Evolutionary conservation across 2,329 filamentous ascomycete genomes (phyloP), one percentile per base, ranked within the genome.

Genomic region (Amphichorda felina): DNA sequence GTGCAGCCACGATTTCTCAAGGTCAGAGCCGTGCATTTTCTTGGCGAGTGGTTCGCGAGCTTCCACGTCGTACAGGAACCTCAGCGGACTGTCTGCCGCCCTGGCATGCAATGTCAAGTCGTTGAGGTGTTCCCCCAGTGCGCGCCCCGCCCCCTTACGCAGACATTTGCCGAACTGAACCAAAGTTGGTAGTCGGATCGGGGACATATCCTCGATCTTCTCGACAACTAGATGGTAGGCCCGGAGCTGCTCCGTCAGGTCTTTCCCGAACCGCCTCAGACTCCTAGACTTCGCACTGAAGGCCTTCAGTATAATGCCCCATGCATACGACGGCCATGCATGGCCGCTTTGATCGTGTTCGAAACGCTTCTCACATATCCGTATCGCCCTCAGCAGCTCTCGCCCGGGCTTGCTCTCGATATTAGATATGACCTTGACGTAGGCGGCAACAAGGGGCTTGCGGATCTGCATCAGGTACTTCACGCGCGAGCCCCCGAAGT

Each of bases 391-490:
- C 35, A 47, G 38, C 35, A 60, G 39, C 21, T 53, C 47, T 24
- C 42, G 36, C 13, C 22, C 30, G 8, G 33, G 17, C 8, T 17
- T 21, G 13, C 14, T 21, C 10, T 36, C 24, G 13, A 32, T 11
- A 14, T n/a, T 21, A 22, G 18, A 34, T 13, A 38, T 8, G 31
- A 28, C 42, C 19, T 50, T 44, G 10, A 79, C 58, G 45, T 71
- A 76, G 3, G 70, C 66, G 6, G 56, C 54, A 38, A 79, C 64
- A 2, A 67, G 38, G 2, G 47, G 40, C n/a, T 52, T 42, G 2
- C 48, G 48, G 5, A 57, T 43, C 9, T 36, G 29, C 24, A 39
- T 49, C 8, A 60, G 31, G 10, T 32, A 32, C 6, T 43, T 36
- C 4, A 43, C 36, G 18, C 50, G 42, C 18, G 55, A 50, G 5